Percentiles rank a stretch among this genome's conserved stretches.
These are phyloP conservation scores for Ramalina intermedia DNA, from an alignment of 495 filamentous ascomycete species.

Conservation along the genomic window DNA sequence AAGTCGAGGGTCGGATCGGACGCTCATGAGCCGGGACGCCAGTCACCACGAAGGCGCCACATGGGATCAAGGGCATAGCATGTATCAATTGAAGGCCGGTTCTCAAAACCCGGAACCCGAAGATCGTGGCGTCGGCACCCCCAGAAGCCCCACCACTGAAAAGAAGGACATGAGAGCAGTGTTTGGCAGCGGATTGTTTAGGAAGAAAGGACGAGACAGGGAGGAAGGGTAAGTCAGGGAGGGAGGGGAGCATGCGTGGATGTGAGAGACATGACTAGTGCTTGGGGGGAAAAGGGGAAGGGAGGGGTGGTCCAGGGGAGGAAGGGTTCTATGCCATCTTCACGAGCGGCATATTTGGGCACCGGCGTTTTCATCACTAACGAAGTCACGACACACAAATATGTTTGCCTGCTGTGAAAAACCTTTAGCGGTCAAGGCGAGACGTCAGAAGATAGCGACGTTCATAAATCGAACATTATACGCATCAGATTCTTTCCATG, in stretches of 20 bases:
- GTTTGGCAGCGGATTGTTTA: slow-evolving; percentile 25
- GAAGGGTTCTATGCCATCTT: no score
- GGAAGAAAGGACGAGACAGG: slow-evolving; percentile 19
- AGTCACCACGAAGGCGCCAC: slow-evolving; percentile 21
- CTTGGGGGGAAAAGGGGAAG: no score
- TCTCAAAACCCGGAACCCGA: not conserved
- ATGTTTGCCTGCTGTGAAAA: no score
- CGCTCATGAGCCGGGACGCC: slow-evolving; percentile 17
- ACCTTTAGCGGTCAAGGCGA: no score
- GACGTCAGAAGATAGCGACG: no score
- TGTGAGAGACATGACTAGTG: no score
- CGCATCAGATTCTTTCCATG: no score
- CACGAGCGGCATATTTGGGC: no score
- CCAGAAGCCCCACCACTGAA: not conserved
- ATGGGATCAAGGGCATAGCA: slow-evolving; percentile 5
- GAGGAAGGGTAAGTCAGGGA: slow-evolving; percentile 22
- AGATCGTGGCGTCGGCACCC: not conserved
- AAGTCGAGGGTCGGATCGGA: slow-evolving; percentile 27
- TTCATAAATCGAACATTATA: no score
- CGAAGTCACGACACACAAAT: no score
- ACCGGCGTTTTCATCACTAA: no score
- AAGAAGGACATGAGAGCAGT: slow-evolving; percentile 23
- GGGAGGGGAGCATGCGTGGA: slow-evolving; percentile 3
- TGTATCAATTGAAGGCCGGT: not conserved
- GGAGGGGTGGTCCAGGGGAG: no score